Evolutionary conservation across 1,284 basidiomycete species (phyloP).

Genomic region (Tetrapyrgos nigripes): DNA sequence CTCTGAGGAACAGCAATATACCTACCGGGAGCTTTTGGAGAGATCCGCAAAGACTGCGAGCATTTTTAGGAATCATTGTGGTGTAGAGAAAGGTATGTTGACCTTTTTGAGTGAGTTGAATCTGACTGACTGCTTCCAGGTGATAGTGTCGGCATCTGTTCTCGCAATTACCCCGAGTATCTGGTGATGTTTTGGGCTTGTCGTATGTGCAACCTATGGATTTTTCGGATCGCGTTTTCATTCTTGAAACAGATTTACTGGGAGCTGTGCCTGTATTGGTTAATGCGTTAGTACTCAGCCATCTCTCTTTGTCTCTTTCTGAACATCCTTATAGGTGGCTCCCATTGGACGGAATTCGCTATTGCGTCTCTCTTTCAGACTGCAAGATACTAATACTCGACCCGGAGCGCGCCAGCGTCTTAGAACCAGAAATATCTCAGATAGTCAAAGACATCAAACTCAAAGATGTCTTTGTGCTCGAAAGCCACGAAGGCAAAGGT

Average conservation of each 20-base stretch:
- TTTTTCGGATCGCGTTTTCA: conserved; percentile 34
- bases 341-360: conserved; percentile 48
- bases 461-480: conserved; percentile 42
- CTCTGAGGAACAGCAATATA: conserved; percentile 44
- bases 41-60: conserved; percentile 39
- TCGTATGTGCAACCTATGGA: conserved; percentile 35
- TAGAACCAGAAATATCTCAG: conserved; percentile 35
- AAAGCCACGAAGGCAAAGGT: conserved; percentile 43
- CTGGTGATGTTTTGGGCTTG: conserved; percentile 66
- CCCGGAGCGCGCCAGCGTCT: conserved; percentile 53
- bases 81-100: conserved; percentile 44
- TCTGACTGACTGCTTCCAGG: conserved; percentile 42
- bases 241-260: conserved; percentile 47
- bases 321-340: conserved; percentile 46
- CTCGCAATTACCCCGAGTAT: conserved; percentile 66
- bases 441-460: conserved; percentile 33
- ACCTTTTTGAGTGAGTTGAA: conserved; percentile 22
- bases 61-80: conserved; percentile 43
- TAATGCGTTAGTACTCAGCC: conserved; percentile 53
- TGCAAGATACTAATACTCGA: conserved; percentile 63
- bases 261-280: conserved; percentile 61
- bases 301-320: background rate
- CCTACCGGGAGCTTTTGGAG: conserved; percentile 40
- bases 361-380: conserved; percentile 59
- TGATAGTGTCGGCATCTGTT: conserved; percentile 67